phyloP scores from a whole-genome alignment of 176 grass and related monocot species.

The Oryza nivara region DNA sequence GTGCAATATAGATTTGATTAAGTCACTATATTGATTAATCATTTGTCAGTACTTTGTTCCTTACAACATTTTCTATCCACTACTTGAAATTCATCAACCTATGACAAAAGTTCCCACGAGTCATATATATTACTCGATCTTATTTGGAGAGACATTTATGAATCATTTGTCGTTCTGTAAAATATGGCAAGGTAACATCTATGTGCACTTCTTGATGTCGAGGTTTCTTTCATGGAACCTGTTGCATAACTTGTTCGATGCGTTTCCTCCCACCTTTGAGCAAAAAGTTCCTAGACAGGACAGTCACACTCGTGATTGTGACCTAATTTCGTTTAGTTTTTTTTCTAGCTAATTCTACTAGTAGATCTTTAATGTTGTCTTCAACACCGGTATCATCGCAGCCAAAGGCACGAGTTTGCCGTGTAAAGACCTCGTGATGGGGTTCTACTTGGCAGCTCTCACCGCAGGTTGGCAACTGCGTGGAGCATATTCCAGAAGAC shows the following conservation, averaged over 20 bases:
- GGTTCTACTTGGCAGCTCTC: slow-evolving; percentile 2
- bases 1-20: no score
- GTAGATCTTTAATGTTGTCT: background rate
- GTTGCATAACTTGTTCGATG: background rate
- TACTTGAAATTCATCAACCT: no score
- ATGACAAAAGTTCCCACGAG: background rate
- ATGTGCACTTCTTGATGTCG: background rate
- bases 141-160: background rate
- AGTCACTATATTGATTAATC: no score
- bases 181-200: background rate
- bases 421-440: slow-evolving; percentile 31
- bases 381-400: slow-evolving; percentile 23
- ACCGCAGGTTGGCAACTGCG: background rate
- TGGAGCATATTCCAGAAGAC: background rate
- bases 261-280: background rate
- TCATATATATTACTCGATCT: background rate
- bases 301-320: background rate
- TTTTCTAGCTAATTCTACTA: background rate
- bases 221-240: background rate
- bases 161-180: background rate
- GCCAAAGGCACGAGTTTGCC: background rate
- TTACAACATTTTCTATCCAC: no score
- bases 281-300: background rate
- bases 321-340: background rate
- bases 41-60: no score